phyloP scores from a whole-genome alignment of 495 filamentous ascomycete genomes.

The Haplographium delicatum region DNA sequence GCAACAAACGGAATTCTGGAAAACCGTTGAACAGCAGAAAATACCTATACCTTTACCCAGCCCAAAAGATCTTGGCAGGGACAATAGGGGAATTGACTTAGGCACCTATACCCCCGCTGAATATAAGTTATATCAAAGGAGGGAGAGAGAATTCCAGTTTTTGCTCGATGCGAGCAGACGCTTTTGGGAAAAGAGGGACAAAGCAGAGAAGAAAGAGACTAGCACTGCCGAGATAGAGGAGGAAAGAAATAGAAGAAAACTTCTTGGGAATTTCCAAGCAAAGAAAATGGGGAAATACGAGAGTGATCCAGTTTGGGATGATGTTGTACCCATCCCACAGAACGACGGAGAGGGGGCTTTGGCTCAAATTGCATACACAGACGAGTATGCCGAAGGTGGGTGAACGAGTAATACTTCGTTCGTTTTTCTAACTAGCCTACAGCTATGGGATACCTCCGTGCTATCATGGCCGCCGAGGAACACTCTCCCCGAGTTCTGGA shows the following conservation, averaged over 20 bases:
- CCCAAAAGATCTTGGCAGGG: slow-evolving; percentile 35
- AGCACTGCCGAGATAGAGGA: slow-evolving; percentile 26
- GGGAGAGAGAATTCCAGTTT: slow-evolving; percentile 22
- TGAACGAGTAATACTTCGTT: neutral
- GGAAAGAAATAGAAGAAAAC: slow-evolving; percentile 36
- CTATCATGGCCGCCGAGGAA: slow-evolving; percentile 87
- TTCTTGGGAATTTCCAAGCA: slow-evolving; percentile 43
- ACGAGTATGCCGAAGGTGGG: slow-evolving; percentile 81
- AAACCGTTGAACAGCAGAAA: slow-evolving; percentile 37
- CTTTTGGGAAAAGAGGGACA: slow-evolving; percentile 16
- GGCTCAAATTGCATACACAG: slow-evolving; percentile 81
- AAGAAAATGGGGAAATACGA: slow-evolving; percentile 48
- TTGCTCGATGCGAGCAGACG: slow-evolving; percentile 27
- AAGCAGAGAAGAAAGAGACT: neutral
- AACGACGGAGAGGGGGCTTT: slow-evolving; percentile 77
- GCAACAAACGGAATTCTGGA: slow-evolving; percentile 44
- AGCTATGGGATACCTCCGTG: slow-evolving; percentile 77
- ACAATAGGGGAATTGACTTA: slow-evolving; percentile 36
- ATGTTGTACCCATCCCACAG: slow-evolving; percentile 75
- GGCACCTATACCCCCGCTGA: slow-evolving; percentile 34
- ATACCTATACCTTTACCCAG: slow-evolving; percentile 34
- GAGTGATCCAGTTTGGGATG: slow-evolving; percentile 72
- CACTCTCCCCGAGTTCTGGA: slow-evolving; percentile 68
- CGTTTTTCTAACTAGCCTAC: neutral
- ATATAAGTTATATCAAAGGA: slow-evolving; percentile 28